phyloP scores from a whole-genome alignment of 202 grass and related monocot species.

The Digitaria exilis region DNA sequence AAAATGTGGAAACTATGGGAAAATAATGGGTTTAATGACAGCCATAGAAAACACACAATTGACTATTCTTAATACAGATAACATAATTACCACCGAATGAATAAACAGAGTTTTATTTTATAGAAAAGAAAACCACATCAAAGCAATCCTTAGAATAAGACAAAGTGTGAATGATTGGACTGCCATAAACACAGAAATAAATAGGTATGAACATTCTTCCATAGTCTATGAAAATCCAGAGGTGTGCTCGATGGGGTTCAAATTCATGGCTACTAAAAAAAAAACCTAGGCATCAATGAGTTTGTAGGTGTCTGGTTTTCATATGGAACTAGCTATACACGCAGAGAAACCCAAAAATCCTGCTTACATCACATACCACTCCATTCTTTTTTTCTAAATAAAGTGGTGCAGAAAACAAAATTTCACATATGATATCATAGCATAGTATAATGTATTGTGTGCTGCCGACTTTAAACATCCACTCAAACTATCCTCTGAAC shows the following conservation, averaged over 20 bases:
- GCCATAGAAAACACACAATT: not conserved
- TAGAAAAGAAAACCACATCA: not conserved
- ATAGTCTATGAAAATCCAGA: not conserved
- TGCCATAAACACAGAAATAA: not conserved
- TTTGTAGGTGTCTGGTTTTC: not conserved
- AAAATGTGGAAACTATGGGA: not conserved
- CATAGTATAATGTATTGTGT: not conserved
- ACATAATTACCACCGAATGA: not conserved
- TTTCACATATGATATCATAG: not conserved
- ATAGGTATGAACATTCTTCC: not conserved
- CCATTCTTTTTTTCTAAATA: not conserved
- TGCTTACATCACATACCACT: not conserved
- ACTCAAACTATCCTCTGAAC: not conserved
- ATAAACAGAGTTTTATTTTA: not conserved
- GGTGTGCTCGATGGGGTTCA: not conserved
- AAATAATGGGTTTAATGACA: slow-evolving; percentile 9
- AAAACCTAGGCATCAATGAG: not conserved
- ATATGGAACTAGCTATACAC: not conserved
- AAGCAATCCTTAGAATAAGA: not conserved
- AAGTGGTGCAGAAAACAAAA: not conserved
- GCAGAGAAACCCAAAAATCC: not conserved
- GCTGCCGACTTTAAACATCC: not conserved
- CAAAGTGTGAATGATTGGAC: not conserved
- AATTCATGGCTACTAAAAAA: not conserved
- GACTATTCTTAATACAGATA: not conserved